Conservation (phyloP, 140 eudicot species). For the Erigeron philadelphicus region DNA sequence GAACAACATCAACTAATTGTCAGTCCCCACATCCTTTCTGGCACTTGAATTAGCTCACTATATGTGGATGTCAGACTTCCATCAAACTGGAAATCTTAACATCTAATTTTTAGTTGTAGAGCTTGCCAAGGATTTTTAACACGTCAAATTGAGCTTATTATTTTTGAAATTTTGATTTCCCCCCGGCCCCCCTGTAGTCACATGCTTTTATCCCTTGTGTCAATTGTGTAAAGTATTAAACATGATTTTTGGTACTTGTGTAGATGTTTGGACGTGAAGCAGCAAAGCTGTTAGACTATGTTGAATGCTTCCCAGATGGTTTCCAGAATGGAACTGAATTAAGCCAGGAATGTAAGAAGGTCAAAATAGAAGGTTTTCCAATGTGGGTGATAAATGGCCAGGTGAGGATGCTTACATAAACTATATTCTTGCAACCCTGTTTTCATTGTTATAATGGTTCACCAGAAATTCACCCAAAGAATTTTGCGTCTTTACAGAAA, state of each 20-base stretch:
- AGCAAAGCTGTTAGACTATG: constrained; percentile 64
- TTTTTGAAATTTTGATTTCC: not conserved
- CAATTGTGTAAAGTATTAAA: not conserved
- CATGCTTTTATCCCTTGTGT: not conserved
- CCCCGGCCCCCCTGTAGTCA: not conserved
- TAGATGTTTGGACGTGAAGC: constrained; percentile 97
- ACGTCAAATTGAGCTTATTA: constrained; percentile 3
- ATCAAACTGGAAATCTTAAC: not conserved
- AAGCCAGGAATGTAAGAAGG: constrained; percentile 51
- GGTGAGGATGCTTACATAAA: constrained; percentile 38
- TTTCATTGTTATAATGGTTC: constrained; percentile 1
- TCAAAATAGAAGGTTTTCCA: constrained; percentile 75
- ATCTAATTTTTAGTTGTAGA: not conserved
- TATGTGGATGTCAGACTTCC: not conserved
- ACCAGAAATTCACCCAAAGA: not conserved
- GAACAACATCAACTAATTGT: not conserved
- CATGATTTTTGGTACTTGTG: constrained; percentile 4
- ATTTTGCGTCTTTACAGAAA: not conserved
- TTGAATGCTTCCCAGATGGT: constrained; percentile 93
- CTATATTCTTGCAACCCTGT: not conserved
- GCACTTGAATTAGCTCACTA: not conserved
- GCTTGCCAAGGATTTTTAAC: not conserved
- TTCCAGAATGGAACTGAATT: constrained; percentile 49
- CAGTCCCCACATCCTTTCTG: not conserved
- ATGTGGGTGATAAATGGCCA: constrained; percentile 89